These are phyloP conservation scores for Mycena crocata DNA, from an alignment of 768 basidiomycete genomes.

Conservation along the genomic window DNA sequence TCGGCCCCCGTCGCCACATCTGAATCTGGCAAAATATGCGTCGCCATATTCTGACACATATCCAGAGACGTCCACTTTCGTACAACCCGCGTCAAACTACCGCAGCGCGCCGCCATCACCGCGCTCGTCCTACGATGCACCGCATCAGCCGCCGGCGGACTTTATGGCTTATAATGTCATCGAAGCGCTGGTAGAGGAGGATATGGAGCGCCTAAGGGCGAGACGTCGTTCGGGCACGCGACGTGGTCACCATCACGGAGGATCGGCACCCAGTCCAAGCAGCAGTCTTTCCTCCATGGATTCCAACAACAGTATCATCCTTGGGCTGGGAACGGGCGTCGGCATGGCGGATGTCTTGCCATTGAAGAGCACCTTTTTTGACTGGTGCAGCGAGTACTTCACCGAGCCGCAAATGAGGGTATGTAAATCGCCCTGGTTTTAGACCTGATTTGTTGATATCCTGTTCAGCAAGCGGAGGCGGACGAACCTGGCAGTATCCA, in stretches of 20 bases:
- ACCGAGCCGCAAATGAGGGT: conserved; percentile 99
- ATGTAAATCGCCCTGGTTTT: conserved; percentile 37
- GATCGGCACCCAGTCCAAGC: conserved; percentile 72
- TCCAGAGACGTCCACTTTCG: conserved; percentile 28
- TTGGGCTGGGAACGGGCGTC: conserved; percentile 83
- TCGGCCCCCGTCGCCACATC: conserved; percentile 81
- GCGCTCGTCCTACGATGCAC: conserved; percentile 46
- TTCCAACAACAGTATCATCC: conserved; percentile 75
- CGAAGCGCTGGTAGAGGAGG: conserved; percentile 91
- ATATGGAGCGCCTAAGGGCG: conserved; percentile 90
- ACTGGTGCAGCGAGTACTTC: conserved; percentile 98
- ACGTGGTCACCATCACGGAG: conserved; percentile 53
- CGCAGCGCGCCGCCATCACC: conserved; percentile 44
- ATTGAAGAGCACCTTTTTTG: conserved; percentile 91
- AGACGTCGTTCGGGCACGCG: conserved; percentile 63
- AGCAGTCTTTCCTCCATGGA: conserved; percentile 85
- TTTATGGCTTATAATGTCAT: conserved; percentile 85
- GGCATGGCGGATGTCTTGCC: conserved; percentile 90
- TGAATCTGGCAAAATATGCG: conserved; percentile 80
- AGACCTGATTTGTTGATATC: conserved; percentile 23
- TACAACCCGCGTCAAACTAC: background rate
- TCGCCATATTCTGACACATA: conserved; percentile 74
- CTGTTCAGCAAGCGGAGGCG: conserved; percentile 84
- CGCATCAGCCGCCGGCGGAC: conserved; percentile 53
- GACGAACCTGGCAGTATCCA: conserved; percentile 95